Evolutionary conservation across 768 basidiomycete genomes (phyloP).

Genomic region (Hysterangium stoloniferum): DNA sequence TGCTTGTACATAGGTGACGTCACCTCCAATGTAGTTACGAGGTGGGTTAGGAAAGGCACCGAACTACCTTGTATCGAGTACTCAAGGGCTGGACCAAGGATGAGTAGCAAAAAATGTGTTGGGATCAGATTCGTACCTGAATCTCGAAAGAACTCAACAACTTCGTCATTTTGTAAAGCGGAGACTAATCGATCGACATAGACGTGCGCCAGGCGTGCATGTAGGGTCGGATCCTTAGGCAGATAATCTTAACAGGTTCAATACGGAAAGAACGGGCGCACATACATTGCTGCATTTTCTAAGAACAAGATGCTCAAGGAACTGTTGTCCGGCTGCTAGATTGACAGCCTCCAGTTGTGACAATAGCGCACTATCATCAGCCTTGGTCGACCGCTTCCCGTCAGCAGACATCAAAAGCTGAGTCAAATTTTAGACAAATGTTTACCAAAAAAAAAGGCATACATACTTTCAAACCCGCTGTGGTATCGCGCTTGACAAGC

Average conservation of each 20-base stretch:
- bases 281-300: slow-evolving; percentile 54
- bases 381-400: slow-evolving; percentile 46
- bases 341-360: slow-evolving; percentile 50
- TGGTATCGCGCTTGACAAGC: slow-evolving; percentile 62
- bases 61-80: background rate
- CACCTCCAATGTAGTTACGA: background rate
- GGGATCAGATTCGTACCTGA: background rate
- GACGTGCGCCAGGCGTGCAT: slow-evolving; percentile 53
- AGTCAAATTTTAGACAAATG: background rate
- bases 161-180: slow-evolving; percentile 32
- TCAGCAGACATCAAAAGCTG: slow-evolving; percentile 58
- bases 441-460: background rate
- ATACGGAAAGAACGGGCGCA: slow-evolving; percentile 5
- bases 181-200: slow-evolving; percentile 49
- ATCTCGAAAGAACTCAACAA: slow-evolving; percentile 6
- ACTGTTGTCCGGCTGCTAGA: slow-evolving; percentile 56
- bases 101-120: background rate
- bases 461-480: slow-evolving; percentile 64
- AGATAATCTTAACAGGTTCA: background rate
- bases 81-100: background rate
- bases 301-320: slow-evolving; percentile 76
- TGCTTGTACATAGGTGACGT: slow-evolving; percentile 21
- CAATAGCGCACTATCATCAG: slow-evolving; percentile 53
- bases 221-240: slow-evolving; percentile 50
- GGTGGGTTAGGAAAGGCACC: slow-evolving; percentile 4